A percentile compares a stretch with the other conserved stretches of the same genome.
These are phyloP conservation scores for Balamuthia mandrillaris DNA, from an alignment of 208 protist species.

Conservation along the genomic window DNA sequence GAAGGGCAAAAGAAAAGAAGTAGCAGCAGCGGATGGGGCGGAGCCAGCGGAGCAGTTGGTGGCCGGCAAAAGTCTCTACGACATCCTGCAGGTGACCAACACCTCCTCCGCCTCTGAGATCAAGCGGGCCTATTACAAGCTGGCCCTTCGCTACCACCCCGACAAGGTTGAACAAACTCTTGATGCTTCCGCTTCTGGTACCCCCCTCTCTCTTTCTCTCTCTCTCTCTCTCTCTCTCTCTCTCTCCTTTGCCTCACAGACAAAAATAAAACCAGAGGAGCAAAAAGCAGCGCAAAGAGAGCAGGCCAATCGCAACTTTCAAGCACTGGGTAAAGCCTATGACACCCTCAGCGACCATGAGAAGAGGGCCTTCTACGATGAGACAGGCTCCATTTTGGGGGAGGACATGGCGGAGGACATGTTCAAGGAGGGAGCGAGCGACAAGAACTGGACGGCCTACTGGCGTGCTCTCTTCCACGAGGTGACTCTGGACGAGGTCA, in stretches of 20 bases:
- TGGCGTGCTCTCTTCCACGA: slow-evolving; percentile 27
- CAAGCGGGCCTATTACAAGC: slow-evolving; percentile 61
- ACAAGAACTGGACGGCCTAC: slow-evolving; percentile 17
- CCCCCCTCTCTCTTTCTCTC: no score
- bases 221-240: no score
- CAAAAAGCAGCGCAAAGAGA: neutral
- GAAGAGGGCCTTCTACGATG: slow-evolving; percentile 4
- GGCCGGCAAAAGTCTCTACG: slow-evolving; percentile 39
- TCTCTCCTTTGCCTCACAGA: no score
- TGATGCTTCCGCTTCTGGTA: no score
- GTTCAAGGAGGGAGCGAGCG: neutral
- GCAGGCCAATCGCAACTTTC: slow-evolving; percentile 4
- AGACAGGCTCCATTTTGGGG: neutral
- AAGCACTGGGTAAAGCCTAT: slow-evolving; percentile 8
- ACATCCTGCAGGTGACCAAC: slow-evolving; percentile 52
- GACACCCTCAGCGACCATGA: slow-evolving; percentile 5
- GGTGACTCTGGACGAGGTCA: slow-evolving; percentile 4
- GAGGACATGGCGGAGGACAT: slow-evolving; percentile 7
- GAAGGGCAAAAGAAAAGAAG: neutral
- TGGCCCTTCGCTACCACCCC: slow-evolving; percentile 58
- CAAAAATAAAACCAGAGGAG: no score
- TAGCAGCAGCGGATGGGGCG: neutral
- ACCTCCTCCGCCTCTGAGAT: slow-evolving; percentile 53
- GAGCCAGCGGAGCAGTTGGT: neutral
- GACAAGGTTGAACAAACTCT: slow-evolving; percentile 47